Conservation (phyloP, 108 stramenopile genomes). For the Asterionellopsis glacialis region DNA sequence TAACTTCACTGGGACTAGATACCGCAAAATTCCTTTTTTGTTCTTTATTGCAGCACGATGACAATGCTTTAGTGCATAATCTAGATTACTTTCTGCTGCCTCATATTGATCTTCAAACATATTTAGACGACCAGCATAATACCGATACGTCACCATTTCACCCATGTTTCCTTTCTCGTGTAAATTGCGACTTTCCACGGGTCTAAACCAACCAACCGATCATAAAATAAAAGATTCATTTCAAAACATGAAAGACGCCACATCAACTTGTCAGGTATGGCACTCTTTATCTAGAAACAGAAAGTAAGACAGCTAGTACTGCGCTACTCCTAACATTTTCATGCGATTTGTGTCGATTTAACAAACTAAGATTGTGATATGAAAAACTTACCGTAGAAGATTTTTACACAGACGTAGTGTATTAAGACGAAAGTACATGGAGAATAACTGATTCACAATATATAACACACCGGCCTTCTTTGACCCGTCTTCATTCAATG, state of each 20-base stretch:
- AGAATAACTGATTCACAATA: conserved; percentile 89
- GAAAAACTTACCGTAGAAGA: conserved; percentile 45
- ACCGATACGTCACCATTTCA: conserved; percentile 90
- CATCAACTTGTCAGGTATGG: too few species aligned
- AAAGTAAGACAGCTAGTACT: too few species aligned
- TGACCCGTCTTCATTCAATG: conserved; percentile 52
- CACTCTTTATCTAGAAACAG: too few species aligned
- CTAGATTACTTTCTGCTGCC: conserved; percentile 81
- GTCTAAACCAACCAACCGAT: conserved; percentile 11
- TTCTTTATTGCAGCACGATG: conserved; percentile 61
- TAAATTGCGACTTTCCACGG: conserved; percentile 67
- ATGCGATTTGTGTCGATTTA: too few species aligned
- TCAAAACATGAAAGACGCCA: too few species aligned
- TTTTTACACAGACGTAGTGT: conserved; percentile 91
- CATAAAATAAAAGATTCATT: conserved; percentile 9
- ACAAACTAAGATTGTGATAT: too few species aligned
- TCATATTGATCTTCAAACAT: conserved; percentile 95
- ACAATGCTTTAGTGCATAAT: conserved; percentile 83
- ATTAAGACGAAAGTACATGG: conserved; percentile 92
- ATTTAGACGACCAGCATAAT: conserved; percentile 86
- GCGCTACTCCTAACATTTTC: too few species aligned
- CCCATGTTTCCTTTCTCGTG: conserved; percentile 54
- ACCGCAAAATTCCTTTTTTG: conserved; percentile 82
- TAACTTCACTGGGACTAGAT: conserved; percentile 89
- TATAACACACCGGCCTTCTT: conserved; percentile 84